phyloP scores from a whole-genome alignment of 805 yeast genomes.

The Schizosaccharomyces osmophilus region DNA sequence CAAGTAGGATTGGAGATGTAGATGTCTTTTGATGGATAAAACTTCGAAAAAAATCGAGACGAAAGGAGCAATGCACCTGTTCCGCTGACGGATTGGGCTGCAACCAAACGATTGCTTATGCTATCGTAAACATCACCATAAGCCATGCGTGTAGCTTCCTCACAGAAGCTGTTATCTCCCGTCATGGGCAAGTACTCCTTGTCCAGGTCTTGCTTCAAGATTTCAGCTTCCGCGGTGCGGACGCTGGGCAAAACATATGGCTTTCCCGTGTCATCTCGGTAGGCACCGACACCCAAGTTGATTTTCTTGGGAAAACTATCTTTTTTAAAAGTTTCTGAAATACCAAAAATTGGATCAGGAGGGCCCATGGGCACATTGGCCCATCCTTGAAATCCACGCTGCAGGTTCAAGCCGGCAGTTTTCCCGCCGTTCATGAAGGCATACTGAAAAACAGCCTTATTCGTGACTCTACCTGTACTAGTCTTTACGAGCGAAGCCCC shows the following conservation, averaged over 20 bases:
- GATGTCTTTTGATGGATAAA: constrained; percentile 29
- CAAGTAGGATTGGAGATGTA: constrained; percentile 83
- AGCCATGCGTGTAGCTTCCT: constrained; percentile 42
- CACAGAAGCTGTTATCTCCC: constrained; percentile 48
- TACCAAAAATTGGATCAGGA: constrained; percentile 11
- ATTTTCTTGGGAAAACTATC: constrained; percentile 29
- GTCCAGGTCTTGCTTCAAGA: constrained; percentile 28
- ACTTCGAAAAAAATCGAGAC: constrained; percentile 46
- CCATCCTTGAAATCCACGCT: not conserved
- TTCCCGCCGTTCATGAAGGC: not conserved
- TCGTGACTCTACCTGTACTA: too few species aligned
- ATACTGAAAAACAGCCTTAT: not conserved
- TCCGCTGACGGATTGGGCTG: constrained; percentile 79
- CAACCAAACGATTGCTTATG: constrained; percentile 40
- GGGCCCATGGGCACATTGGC: constrained; percentile 10
- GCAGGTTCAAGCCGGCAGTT: not conserved
- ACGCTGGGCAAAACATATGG: constrained; percentile 56
- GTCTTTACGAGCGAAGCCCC: too few species aligned
- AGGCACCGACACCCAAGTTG: constrained; percentile 68
- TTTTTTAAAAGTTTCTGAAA: constrained; percentile 13
- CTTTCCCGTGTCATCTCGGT: constrained; percentile 42
- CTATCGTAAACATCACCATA: constrained; percentile 37
- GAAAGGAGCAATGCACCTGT: constrained; percentile 82
- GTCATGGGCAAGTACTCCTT: constrained; percentile 74
- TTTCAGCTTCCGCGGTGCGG: constrained; percentile 29